These are phyloP conservation scores for Neobulgaria alba DNA, from an alignment of 2,329 filamentous ascomycete species.

Conservation along the genomic window DNA sequence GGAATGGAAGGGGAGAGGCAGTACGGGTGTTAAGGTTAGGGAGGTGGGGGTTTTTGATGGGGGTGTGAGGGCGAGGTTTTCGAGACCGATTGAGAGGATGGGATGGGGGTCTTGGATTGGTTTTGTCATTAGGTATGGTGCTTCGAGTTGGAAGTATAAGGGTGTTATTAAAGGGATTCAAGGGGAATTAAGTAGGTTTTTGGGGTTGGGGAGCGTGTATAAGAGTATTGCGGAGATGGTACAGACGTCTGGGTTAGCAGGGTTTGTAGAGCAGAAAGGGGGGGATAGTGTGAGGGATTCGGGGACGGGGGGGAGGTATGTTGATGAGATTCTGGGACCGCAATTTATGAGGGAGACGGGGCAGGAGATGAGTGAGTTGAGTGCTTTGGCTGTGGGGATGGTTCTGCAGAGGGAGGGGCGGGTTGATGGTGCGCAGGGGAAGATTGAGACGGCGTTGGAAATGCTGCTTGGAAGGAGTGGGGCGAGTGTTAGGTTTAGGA, in stretches of 20 bases:
- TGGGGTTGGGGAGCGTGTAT: neutral
- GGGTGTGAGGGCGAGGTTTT: constrained; percentile 2
- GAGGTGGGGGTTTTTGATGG: constrained; percentile 8
- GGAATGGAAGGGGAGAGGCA: constrained; percentile 4
- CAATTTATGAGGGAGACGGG: constrained; percentile 11
- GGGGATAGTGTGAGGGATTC: constrained; percentile 3
- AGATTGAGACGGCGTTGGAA: constrained; percentile 5
- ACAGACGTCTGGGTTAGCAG: neutral
- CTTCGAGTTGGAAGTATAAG: too few relatives aligned
- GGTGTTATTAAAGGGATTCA: too few relatives aligned
- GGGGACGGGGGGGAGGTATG: constrained; percentile 7
- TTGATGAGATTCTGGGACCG: constrained; percentile 8
- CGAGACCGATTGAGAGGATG: constrained; percentile 3
- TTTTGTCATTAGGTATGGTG: constrained; percentile 8
- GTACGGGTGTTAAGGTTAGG: neutral
- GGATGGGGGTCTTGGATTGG: constrained; percentile 5
- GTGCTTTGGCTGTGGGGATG: constrained; percentile 7
- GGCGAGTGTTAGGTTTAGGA: constrained; percentile 6
- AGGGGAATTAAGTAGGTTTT: neutral
- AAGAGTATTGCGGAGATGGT: neutral
- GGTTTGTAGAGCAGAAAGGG: neutral
- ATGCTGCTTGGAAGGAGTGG: constrained; percentile 5
- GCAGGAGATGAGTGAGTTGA: constrained; percentile 7
- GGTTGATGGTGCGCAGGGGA: neutral
- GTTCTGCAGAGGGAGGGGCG: constrained; percentile 8